Evolutionary conservation across 2,329 filamentous ascomycete genomes (phyloP).

Genomic region (Paraphaeosphaeria minitans): DNA sequence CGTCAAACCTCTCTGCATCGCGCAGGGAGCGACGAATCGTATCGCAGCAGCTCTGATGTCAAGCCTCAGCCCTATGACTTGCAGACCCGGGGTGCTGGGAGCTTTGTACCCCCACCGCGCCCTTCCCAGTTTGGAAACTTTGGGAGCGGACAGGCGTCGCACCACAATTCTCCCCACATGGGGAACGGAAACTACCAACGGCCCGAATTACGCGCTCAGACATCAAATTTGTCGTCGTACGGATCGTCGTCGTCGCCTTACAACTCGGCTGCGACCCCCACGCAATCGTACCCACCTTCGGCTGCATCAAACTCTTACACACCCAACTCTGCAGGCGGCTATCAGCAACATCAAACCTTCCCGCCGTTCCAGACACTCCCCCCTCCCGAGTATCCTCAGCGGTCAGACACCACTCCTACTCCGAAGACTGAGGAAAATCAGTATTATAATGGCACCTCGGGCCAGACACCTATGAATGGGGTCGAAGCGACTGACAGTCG

Average conservation of each 20-base stretch:
- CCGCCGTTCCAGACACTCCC: conserved; percentile 65
- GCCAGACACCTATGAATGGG: conserved; percentile 45
- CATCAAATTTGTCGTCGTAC: conserved; percentile 42
- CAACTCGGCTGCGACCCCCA: conserved; percentile 48
- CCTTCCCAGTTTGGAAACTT: conserved; percentile 40
- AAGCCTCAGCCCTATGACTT: conserved; percentile 44
- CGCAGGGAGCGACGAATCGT: conserved; percentile 44
- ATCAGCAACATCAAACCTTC: conserved; percentile 63
- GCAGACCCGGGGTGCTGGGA: conserved; percentile 39
- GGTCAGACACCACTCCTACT: conserved; percentile 41
- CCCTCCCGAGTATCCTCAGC: conserved; percentile 59
- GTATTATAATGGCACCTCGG: conserved; percentile 43
- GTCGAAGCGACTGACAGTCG: conserved; percentile 44
- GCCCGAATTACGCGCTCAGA: conserved; percentile 44
- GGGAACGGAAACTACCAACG: conserved; percentile 40
- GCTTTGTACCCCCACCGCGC: conserved; percentile 45
- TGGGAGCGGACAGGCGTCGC: conserved; percentile 34
- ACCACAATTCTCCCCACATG: conserved; percentile 46
- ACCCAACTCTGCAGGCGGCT: conserved; percentile 48
- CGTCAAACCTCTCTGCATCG: conserved; percentile 41
- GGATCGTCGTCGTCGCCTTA: conserved; percentile 44
- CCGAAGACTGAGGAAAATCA: conserved; percentile 41
- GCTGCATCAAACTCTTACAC: conserved; percentile 49
- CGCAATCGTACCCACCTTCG: conserved; percentile 55
- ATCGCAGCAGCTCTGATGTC: conserved; percentile 31